Base-by-base conservation (phyloP, 2,329 filamentous ascomycete genomes). In the Colletotrichum theobromicola region DNA sequence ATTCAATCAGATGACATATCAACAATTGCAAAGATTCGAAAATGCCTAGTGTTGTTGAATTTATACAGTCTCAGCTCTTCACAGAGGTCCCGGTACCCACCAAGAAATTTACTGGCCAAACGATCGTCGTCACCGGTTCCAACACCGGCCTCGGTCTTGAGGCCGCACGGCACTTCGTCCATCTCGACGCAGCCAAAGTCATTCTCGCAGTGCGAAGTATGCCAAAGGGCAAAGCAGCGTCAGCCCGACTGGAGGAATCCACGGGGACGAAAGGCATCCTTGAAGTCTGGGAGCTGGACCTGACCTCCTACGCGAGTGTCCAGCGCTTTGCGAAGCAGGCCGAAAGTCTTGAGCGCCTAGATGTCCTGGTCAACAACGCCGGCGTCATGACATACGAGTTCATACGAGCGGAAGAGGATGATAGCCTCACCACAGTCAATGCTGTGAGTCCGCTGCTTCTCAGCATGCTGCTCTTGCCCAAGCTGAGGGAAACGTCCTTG, bases 401-500 rank as follows among this genome's bases (percentile, higher is more conserved):
- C 18, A 50, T 73, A 15, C 58, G 79, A 53, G 75, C 79, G 10
- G 85, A 86, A 64, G 86, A 84, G 4, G 81, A 84, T 64, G 87
- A 89, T 77, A 77, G 77, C 15, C 84, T 80, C 18, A 78, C 88
- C 64, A 85, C 84, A 4, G 82, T 88, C 53, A 89, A 89, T 76
- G 83, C 87, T 13, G 78, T 89, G 26, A 82, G 82, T 4, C 88
- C 85, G 0, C 84, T 86, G 28, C 79, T 89, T 15, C 81, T 89
- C 64, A 83, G 83, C 0, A 64, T 88, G 6, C 73, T 85, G 55
- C 75, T 87, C 10, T 77, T 90, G 21, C 87, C 87, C 1, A 76
- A 79, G 26, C 76, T 90, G 75, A 81, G 82, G 13, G 80, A 79
- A 12, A 84, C 83, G 7, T 83, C 83, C 2, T 77, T 61, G 2